Base-by-base conservation (phyloP, 2,329 filamentous ascomycete species). In the Plectosphaerella cucumerina region DNA sequence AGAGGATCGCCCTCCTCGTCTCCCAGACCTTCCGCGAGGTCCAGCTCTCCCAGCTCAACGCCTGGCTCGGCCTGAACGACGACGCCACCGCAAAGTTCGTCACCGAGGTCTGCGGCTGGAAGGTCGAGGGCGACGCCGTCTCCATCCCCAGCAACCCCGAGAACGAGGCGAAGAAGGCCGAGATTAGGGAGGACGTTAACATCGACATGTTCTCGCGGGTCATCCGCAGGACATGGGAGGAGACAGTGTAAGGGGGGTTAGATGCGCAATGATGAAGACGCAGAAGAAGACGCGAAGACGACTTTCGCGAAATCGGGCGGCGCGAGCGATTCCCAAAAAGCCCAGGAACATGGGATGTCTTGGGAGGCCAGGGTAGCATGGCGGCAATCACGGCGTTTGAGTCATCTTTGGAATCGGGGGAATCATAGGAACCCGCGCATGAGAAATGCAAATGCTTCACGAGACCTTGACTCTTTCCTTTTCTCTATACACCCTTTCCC, bases 151-250 rank as follows among this genome's bases (percentile, higher is more conserved):
- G 86, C 64, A 99, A 99, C 76, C 89, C 94, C 66, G 94, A 99
- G 74, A 97, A 97, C 70, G 93, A 97, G 82, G 94, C 91, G 43
- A 90, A 95, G 78, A 94, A 94, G 71, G 87, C 91, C 39, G 89
- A 97, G 70, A 95, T 97, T 64, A 84, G 92, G 62, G 94, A 99
- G 78, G 92, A 94, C 59, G 94, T 99, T 65, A 90, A 88, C 71
- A 86, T 96, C 53, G 89, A 94, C 60, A 90, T 90, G 76, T 92
- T 92, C 70, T 76, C 83, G 48, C 80, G 90, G 60, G 85, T 96
- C 55, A 84, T 96, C 57, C 81, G 87, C 70, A 81, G 92, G 64
- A 87, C 89, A 47, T 96, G 91, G 78, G 91, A 96, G 75, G 88
- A 93, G 70, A 81, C 84, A 54, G 85, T 82, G 59, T 88, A 69